Evolutionary conservation across 2,329 filamentous ascomycete species (phyloP).

Genomic region (Ophiostoma novo-ulmi): DNA sequence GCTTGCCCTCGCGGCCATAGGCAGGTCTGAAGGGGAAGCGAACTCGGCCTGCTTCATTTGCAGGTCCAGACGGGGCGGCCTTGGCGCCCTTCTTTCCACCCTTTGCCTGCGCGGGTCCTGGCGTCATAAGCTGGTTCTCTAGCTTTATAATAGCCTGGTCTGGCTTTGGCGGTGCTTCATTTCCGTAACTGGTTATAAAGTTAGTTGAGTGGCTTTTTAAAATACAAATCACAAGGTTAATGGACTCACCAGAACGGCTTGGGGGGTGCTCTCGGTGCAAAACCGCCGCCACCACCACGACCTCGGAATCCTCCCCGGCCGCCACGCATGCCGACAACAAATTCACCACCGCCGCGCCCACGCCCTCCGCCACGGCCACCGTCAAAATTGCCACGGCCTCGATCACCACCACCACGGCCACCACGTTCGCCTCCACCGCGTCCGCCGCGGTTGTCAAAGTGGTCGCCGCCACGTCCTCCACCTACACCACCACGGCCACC

Average conservation of each 20-base stretch:
- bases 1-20: constrained; percentile 42
- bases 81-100: constrained; percentile 2
- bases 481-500: background rate
- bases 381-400: constrained; percentile 22
- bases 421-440: background rate
- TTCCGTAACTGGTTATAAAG: constrained; percentile 18
- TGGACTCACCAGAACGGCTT: constrained; percentile 16
- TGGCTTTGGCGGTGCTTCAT: constrained; percentile 25
- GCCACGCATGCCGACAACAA: constrained; percentile 20
- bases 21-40: constrained; percentile 45
- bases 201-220: background rate
- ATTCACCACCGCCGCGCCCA: constrained; percentile 25
- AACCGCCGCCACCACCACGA: constrained; percentile 18
- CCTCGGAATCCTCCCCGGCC: constrained; percentile 16
- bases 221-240: background rate
- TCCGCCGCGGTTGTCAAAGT: background rate
- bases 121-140: constrained; percentile 29
- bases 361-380: constrained; percentile 25
- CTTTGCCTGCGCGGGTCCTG: background rate
- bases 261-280: background rate
- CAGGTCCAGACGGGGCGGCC: background rate
- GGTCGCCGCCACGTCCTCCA: background rate
- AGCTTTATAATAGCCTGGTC: constrained; percentile 32
- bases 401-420: constrained; percentile 17
- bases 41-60: background rate